Evolutionary conservation across 2,329 filamentous ascomycete genomes (phyloP).

Genomic region (Lasiodiplodia hormozganensis): DNA sequence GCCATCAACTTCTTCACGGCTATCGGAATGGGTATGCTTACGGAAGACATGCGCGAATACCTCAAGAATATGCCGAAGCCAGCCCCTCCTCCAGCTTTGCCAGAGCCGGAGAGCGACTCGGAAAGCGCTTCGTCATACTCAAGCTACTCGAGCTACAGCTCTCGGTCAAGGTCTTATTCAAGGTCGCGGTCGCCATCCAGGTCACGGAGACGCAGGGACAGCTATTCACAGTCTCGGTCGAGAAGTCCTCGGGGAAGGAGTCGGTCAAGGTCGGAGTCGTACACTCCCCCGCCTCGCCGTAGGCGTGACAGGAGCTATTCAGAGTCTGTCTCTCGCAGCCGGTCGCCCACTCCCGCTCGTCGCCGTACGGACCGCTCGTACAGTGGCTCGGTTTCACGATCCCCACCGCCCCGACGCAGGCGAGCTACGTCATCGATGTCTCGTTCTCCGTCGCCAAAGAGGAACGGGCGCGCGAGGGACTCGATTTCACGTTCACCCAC

Average conservation of each 20-base stretch:
- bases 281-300: constrained; percentile 29
- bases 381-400: constrained; percentile 31
- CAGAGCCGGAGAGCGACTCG: constrained; percentile 43
- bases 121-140: constrained; percentile 43
- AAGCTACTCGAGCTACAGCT: constrained; percentile 38
- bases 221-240: constrained; percentile 23
- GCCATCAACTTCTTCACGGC: constrained; percentile 99
- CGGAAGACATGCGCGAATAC: constrained; percentile 92
- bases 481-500: constrained; percentile 31
- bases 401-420: constrained; percentile 34
- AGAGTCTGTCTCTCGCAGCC: constrained; percentile 33
- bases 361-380: constrained; percentile 24
- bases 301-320: constrained; percentile 26
- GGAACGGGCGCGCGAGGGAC: constrained; percentile 14
- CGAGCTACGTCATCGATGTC: constrained; percentile 34
- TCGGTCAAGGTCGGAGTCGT: constrained; percentile 24
- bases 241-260: constrained; percentile 23
- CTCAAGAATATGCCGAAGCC: constrained; percentile 91
- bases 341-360: constrained; percentile 34
- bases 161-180: constrained; percentile 32
- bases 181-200: constrained; percentile 29
- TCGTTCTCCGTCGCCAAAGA: constrained; percentile 15
- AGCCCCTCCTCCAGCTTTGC: constrained; percentile 66
- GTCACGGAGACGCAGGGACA: constrained; percentile 16
- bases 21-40: constrained; percentile 93